Evolutionary conservation across 148 eudicot genomes (phyloP).

Genomic region (Tetragonia tetragonoides): DNA sequence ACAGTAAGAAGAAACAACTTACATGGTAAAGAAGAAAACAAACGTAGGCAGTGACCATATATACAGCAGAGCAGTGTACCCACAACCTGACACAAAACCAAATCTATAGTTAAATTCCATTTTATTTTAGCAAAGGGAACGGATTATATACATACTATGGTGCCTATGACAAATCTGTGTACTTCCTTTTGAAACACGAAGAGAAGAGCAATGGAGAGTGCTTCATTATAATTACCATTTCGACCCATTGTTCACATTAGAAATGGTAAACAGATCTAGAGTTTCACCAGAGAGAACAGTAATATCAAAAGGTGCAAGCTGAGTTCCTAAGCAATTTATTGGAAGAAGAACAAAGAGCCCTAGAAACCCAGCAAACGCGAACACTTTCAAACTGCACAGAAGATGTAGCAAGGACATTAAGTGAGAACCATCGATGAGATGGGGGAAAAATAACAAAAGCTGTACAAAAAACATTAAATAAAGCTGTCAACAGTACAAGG

Average conservation of each 20-base stretch:
- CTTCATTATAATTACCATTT: slow-evolving; percentile 41
- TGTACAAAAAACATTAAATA: neutral
- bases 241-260: slow-evolving; percentile 71
- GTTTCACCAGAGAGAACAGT: slow-evolving; percentile 53
- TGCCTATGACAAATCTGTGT: neutral
- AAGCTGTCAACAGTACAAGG: neutral
- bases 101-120: slow-evolving; percentile 1
- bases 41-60: slow-evolving; percentile 49
- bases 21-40: slow-evolving; percentile 62
- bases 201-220: neutral
- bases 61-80: slow-evolving; percentile 60
- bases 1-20: slow-evolving; percentile 23
- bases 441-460: neutral
- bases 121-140: neutral
- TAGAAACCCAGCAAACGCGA: slow-evolving; percentile 57
- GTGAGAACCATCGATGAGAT: slow-evolving; percentile 3
- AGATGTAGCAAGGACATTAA: neutral
- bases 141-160: neutral
- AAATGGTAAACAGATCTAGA: slow-evolving; percentile 68
- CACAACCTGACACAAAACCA: slow-evolving; percentile 54
- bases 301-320: slow-evolving; percentile 46
- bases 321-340: slow-evolving; percentile 62
- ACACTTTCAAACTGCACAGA: slow-evolving; percentile 58
- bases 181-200: neutral
- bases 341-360: slow-evolving; percentile 78